Evolutionary conservation across 306 rosid genomes (phyloP), one percentile per base, ranked within the genome.

Genomic region (Vicia villosa): DNA sequence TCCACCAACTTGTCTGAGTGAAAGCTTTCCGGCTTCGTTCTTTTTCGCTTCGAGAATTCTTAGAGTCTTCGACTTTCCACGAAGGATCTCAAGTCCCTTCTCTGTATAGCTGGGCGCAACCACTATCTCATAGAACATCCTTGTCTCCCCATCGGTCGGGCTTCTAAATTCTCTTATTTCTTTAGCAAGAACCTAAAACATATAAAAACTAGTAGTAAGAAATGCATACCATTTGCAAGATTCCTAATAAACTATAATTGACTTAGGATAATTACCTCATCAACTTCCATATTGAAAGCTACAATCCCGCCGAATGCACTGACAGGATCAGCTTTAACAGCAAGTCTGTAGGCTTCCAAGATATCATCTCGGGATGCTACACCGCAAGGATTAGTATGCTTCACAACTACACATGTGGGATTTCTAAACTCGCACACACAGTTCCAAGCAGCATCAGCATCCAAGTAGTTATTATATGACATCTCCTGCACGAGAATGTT

Each of bases 271-370:
- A 81, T 73, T 46, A 94, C 98, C 97, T 87, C 98, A 40, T 94
- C 98, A 69, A 94, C 82, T 81, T 88, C 92, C 47, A 81, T 54
- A 41, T 94, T 94, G 85, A 94, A 90, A 60, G 97, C 97, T 5
- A 94, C 97, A 71, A 90, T 94, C 52, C 98, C 98, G 59, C 98
- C 98, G 47, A 94, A 93, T 70, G 97, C 98, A 75, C 98, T 94
- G 75, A 94, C 96, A 6, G 98, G 97, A 80, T 90, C 98, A 10
- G 85, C 95, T 80, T 86, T 90, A 38, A 94, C 97, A 74, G 97
- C 97, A 42, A 87, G 87, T 74, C 90, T 84, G 73, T 94, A 94
- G 63, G 96, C 97, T 87, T 94, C 97, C 57, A 87, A 87, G 62
- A 90, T 88, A 78, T 94, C 89, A 70, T 80, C 86, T 32, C 98